Percentiles rank a stretch among this genome's conserved stretches.
phyloP scores from a whole-genome alignment of 495 filamentous ascomycete species.

The Xylaria palmicola region DNA sequence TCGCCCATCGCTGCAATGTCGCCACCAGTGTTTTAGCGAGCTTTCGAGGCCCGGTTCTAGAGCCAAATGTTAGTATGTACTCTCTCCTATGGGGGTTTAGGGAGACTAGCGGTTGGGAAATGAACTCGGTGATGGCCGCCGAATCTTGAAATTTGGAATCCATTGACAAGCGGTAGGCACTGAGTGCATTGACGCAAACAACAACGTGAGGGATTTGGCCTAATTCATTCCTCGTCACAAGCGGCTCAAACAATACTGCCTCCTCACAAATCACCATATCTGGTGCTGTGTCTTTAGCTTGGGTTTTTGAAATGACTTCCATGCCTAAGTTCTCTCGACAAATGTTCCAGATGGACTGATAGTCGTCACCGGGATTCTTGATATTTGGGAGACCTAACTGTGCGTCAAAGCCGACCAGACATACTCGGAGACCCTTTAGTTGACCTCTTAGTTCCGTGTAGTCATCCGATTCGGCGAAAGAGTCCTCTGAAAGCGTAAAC shows the following conservation, averaged over 20 bases:
- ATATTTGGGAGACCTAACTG: constrained; percentile 22
- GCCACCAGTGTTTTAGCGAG: constrained; percentile 52
- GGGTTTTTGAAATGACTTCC: constrained; percentile 18
- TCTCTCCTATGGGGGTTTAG: neutral
- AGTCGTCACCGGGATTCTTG: constrained; percentile 24
- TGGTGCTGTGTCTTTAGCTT: neutral
- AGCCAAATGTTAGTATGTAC: neutral
- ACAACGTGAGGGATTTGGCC: constrained; percentile 13
- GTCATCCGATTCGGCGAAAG: constrained; percentile 16
- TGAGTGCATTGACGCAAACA: constrained; percentile 27
- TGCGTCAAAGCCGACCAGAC: constrained; percentile 33
- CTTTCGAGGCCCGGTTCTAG: constrained; percentile 59
- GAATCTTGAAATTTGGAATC: constrained; percentile 16
- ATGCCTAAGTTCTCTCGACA: constrained; percentile 29
- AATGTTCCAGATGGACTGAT: constrained; percentile 22
- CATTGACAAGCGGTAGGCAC: constrained; percentile 22
- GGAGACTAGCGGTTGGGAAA: constrained; percentile 34
- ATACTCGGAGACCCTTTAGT: constrained; percentile 35
- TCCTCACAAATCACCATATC: constrained; percentile 24
- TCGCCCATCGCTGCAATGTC: constrained; percentile 32
- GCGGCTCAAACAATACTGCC: neutral
- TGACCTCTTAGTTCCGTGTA: constrained; percentile 31
- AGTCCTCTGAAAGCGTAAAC: neutral
- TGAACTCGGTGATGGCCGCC: constrained; percentile 26
- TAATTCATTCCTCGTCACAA: neutral